phyloP scores from a whole-genome alignment of 352 stramenopile species.

The Plasmopara halstedii region DNA sequence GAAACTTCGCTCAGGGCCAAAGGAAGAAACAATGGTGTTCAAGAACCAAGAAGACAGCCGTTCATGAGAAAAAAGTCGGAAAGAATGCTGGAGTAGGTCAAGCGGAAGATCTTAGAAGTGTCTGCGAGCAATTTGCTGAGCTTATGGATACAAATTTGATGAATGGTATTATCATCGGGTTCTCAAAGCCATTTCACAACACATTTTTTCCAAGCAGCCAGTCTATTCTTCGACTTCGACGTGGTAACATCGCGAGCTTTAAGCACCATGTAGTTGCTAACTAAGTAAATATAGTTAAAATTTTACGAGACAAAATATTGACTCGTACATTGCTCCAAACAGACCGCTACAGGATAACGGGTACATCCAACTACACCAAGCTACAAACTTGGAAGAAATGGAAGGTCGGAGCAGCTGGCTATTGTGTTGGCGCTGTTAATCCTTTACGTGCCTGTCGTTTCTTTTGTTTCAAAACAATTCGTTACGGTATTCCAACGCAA shows the following conservation, averaged over 20 bases:
- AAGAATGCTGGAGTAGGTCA: no score
- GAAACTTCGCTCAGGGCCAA: neutral
- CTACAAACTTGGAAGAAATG: constrained; percentile 1
- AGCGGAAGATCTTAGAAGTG: no score
- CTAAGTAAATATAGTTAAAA: no score
- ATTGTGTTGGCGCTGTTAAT: constrained; percentile 21
- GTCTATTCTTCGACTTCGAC: no score
- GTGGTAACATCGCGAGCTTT: neutral
- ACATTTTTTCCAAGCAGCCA: no score
- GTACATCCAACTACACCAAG: neutral
- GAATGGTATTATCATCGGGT: neutral
- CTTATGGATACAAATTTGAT: no score
- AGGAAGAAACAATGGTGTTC: no score
- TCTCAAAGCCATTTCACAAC: neutral
- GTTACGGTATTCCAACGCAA: constrained; percentile 1
- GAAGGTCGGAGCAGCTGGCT: constrained; percentile 12
- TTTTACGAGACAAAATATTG: no score
- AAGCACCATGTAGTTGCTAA: neutral
- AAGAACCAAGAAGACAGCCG: no score
- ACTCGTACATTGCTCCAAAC: neutral
- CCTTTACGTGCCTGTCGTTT: constrained; percentile 18
- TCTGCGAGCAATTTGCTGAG: no score
- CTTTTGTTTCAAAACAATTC: constrained; percentile 8
- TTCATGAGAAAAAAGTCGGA: no score
- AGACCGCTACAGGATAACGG: neutral